These are phyloP conservation scores for Aspergillus candidus DNA, from an alignment of 2,329 filamentous ascomycete species.

Conservation along the genomic window DNA sequence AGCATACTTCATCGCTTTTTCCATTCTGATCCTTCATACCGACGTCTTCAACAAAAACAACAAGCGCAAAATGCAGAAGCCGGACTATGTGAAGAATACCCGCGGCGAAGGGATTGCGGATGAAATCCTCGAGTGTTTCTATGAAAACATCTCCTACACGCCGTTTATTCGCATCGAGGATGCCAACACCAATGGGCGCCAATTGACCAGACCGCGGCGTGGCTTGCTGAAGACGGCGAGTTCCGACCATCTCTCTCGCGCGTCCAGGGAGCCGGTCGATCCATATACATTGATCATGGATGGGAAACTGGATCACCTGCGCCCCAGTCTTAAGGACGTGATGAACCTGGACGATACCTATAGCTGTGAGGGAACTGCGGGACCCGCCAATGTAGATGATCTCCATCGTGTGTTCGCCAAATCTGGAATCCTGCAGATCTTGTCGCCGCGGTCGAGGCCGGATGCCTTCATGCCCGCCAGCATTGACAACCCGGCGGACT, in stretches of 20 bases:
- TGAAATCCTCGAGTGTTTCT: constrained; percentile 91
- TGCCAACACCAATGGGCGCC: constrained; percentile 65
- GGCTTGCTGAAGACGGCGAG: constrained; percentile 61
- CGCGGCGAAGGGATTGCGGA: constrained; percentile 86
- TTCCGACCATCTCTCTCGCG: constrained; percentile 58
- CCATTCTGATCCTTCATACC: constrained; percentile 89
- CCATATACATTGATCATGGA: constrained; percentile 94
- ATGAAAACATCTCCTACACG: constrained; percentile 97
- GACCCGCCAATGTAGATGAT: constrained; percentile 70
- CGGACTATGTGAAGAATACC: constrained; percentile 92
- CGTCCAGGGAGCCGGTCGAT: constrained; percentile 78
- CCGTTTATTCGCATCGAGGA: constrained; percentile 98
- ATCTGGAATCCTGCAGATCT: constrained; percentile 87
- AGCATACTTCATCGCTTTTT: constrained; percentile 98
- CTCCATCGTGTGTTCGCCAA: constrained; percentile 85
- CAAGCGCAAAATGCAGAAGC: constrained; percentile 97
- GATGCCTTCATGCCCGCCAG: constrained; percentile 94
- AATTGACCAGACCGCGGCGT: constrained; percentile 66
- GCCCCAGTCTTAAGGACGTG: constrained; percentile 83
- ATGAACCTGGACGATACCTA: constrained; percentile 91
- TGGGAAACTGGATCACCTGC: constrained; percentile 71
- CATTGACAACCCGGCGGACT: constrained; percentile 75
- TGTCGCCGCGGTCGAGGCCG: constrained; percentile 85
- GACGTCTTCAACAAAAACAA: constrained; percentile 99
- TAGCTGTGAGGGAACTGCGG: constrained; percentile 71